phyloP scores from a whole-genome alignment of 805 yeast species.

The Candida parachauliodes region DNA sequence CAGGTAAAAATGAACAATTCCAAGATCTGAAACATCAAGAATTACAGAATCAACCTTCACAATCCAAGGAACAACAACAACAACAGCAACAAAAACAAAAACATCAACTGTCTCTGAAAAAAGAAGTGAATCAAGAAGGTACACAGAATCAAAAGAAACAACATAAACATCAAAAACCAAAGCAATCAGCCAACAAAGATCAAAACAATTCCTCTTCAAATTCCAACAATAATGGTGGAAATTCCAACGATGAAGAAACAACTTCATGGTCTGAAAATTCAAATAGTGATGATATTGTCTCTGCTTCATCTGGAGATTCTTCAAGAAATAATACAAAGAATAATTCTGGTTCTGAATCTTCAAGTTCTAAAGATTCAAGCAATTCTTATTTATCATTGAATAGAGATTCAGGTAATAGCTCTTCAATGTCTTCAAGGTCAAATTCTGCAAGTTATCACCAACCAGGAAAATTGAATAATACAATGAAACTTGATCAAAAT shows the following conservation, averaged over 20 bases:
- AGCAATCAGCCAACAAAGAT: background rate
- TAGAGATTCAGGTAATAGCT: constrained; percentile 2
- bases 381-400: constrained; percentile 3
- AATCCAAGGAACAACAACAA: too few relatives aligned
- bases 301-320: constrained; percentile 4
- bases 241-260: background rate
- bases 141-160: background rate
- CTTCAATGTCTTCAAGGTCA: constrained; percentile 1
- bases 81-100: too few relatives aligned
- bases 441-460: background rate
- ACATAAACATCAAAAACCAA: constrained; percentile 1
- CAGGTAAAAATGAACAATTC: background rate
- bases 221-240: background rate
- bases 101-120: too few relatives aligned
- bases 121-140: too few relatives aligned
- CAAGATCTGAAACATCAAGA: background rate
- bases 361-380: background rate
- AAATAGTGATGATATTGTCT: constrained; percentile 2
- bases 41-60: too few relatives aligned
- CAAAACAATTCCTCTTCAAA: background rate
- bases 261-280: constrained; percentile 3
- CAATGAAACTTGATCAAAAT: background rate
- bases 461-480: background rate
- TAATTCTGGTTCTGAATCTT: background rate
- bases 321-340: constrained; percentile 3